Evolutionary conservation across 2,329 filamentous ascomycete genomes (phyloP), one percentile per base, ranked within the genome.

Genomic region (Cercospora sojina): DNA sequence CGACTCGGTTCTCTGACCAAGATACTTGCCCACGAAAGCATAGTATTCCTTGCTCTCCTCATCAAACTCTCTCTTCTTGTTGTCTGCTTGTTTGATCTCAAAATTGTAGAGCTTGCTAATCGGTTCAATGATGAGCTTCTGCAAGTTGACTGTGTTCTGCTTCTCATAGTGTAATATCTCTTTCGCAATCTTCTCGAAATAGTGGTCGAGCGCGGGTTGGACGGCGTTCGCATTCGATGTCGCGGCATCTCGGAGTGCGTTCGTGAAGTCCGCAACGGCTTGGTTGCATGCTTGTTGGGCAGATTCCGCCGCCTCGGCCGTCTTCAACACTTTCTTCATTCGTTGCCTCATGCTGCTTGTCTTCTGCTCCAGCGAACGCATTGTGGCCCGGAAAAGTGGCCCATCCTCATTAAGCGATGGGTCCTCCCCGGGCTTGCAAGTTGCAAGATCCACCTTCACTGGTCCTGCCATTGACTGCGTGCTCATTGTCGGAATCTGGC

Each of bases 1-100:
- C 7, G 94, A 96, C 79, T 99, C 95, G 77, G 96, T 93, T 51
- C 94, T 88, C 78, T 98, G 94, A 32, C 95, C 95, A n/a, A 99
- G 87, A 79, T 99, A 99, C 56, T 93, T 89, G 69, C 93, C 91
- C 59, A 98, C 91, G 77, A 97, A 99, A 69, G 91, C 89, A 80
- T 99, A 99, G 80, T 97, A 99, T 77, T 99, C 95, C 78, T 96
- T 95, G 82, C 94, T 98, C 78, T 99, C 95, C 75, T 99, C 95
- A 70, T 99, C 95, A 74, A 99, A 99, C 73, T 98, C 95, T 71
- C 95, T 92, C 80, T 95, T 96, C 82, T 99, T 99, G 47, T 91
- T 85, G 76, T 99, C 95, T 27, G 94, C 96, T 78, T 97, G 93
- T 79, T 99, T 99, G 82, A 99, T 98, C 75, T 99, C 96, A 70